Base-by-base conservation (phyloP, 805 yeast genomes). In the Metschnikowia dekortorum region DNA sequence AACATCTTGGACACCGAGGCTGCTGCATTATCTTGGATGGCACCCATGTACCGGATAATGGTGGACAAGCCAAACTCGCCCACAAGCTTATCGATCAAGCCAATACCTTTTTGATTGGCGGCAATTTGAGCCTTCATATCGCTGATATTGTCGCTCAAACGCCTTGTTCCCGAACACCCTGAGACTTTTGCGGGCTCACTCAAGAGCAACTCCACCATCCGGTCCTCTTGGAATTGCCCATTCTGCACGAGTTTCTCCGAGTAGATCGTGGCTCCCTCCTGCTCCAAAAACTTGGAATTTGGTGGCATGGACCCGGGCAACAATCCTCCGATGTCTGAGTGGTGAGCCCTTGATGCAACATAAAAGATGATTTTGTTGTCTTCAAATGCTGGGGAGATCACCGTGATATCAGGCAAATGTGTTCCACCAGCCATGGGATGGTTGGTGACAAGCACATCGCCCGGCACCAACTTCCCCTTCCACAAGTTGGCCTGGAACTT, bases 281-380 rank as follows among this genome's bases (percentile, higher is more conserved):
- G 91, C 75, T 82, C 85, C 38, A 92, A 69, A 52, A 83, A 83
- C 60, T 84, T 88, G 2, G 97, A 89, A 62, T 86, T 83, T 8
- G 97, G 96, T 13, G 97, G 97, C 90, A 91, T 89, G 0, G 96
- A 86, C 1, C 97, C 97, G 0, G 97, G 96, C 34, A 89, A 69
- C 51, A 85, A 81, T 11, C 96, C 95, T 14, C 98, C 97, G 61
- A 92, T 91, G 67, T 91, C 98, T 6, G 97, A 91, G 69, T 92
- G 98, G 68, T 91, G 98, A 2, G 97, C 97, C 56, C 98, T 76
- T 0, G 96, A 85, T 0, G 97, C 98, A 11, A 89, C 90, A 75
- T 89, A 91, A 65, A 91, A 91, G 29, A 89, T 80, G 6, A 73
- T 78, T 22, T 70, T 74, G 28, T 60, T 53, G 18, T 58, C 52